phyloP scores from a whole-genome alignment of 495 filamentous ascomycete species.

The Annulohypoxylon maeteangense region DNA sequence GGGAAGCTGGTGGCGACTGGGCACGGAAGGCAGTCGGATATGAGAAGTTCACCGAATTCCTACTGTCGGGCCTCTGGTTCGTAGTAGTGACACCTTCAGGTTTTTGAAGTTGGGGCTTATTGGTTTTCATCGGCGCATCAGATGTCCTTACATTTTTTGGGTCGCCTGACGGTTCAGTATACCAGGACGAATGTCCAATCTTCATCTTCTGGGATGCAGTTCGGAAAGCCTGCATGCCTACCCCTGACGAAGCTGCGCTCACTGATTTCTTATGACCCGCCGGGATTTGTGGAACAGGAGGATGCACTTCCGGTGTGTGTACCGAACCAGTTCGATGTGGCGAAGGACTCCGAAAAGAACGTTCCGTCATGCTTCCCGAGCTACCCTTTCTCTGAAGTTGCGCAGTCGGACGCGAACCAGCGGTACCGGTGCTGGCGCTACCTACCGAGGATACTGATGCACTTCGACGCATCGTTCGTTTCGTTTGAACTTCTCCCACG shows the following conservation, averaged over 20 bases:
- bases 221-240: slow-evolving; percentile 51
- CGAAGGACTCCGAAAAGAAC: slow-evolving; percentile 79
- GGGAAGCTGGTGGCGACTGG: slow-evolving; percentile 55
- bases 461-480: slow-evolving; percentile 79
- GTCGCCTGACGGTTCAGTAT: slow-evolving; percentile 56
- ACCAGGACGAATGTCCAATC: slow-evolving; percentile 53
- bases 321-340: slow-evolving; percentile 61
- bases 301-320: slow-evolving; percentile 58
- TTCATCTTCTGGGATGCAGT: slow-evolving; percentile 58
- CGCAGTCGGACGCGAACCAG: slow-evolving; percentile 51
- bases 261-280: slow-evolving; percentile 37
- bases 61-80: slow-evolving; percentile 62
- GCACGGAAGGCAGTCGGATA: slow-evolving; percentile 65
- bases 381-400: slow-evolving; percentile 72
- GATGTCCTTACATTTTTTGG: slow-evolving; percentile 53
- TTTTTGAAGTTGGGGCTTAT: slow-evolving; percentile 42
- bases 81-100: slow-evolving; percentile 2
- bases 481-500: slow-evolving; percentile 85
- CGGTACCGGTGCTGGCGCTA: slow-evolving; percentile 57
- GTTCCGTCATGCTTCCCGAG: slow-evolving; percentile 82
- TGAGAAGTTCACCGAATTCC: slow-evolving; percentile 85
- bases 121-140: slow-evolving; percentile 55
- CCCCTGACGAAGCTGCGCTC: slow-evolving; percentile 42
- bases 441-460: slow-evolving; percentile 74
- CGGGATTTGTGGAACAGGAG: slow-evolving; percentile 81